Evolutionary conservation across 2,329 filamentous ascomycete species (phyloP).

Genomic region (Emergomyces orientalis): DNA sequence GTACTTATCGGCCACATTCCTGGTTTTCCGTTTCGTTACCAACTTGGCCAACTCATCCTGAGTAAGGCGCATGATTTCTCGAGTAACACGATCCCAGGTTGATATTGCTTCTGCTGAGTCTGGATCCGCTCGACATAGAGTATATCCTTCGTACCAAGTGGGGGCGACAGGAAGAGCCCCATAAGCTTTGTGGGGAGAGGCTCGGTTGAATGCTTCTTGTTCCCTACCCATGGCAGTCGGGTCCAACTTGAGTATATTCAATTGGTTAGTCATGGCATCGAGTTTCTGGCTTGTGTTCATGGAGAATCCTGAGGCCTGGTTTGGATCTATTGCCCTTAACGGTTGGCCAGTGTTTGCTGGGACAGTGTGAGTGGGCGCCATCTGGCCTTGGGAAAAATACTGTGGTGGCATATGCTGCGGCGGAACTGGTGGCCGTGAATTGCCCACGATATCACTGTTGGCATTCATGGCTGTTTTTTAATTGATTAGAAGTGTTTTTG

Average conservation of each 20-base stretch:
- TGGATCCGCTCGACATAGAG: constrained; percentile 27
- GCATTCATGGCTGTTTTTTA: constrained; percentile 4
- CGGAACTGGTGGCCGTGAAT: constrained; percentile 9
- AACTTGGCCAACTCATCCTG: constrained; percentile 26
- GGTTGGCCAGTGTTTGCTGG: background rate
- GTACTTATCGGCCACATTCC: constrained; percentile 23
- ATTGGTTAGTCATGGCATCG: constrained; percentile 8
- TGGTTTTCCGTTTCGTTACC: constrained; percentile 25
- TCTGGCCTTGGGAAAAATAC: background rate
- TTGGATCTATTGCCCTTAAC: background rate
- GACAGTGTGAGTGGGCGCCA: background rate
- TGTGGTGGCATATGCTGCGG: constrained; percentile 9
- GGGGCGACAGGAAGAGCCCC: background rate
- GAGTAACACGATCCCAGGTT: constrained; percentile 26
- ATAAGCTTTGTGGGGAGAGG: background rate
- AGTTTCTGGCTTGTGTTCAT: constrained; percentile 6
- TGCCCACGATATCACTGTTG: background rate
- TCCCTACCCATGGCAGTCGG: background rate
- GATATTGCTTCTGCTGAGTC: constrained; percentile 21
- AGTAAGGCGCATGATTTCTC: constrained; percentile 24
- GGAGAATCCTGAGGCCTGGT: background rate
- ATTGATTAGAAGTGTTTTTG: background rate
- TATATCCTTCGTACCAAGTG: constrained; percentile 27
- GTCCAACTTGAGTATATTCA: constrained; percentile 12
- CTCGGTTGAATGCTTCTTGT: background rate